These are phyloP conservation scores for Chalciporus piperatus DNA, from an alignment of 768 basidiomycete genomes.

Conservation along the genomic window DNA sequence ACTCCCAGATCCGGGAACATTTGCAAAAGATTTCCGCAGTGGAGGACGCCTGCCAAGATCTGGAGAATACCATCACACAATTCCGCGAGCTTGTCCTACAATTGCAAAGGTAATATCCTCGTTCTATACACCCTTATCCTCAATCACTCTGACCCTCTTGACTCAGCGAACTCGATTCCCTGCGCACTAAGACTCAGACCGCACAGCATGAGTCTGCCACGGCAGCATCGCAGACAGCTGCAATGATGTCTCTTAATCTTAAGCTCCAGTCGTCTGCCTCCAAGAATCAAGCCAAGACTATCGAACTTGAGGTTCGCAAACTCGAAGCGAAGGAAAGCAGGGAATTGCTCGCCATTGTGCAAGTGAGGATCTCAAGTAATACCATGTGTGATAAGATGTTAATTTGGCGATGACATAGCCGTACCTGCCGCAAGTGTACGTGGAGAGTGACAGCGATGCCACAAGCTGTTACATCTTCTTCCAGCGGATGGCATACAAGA, in stretches of 20 bases:
- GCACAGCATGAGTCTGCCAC: slow-evolving; percentile 81
- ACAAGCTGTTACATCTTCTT: slow-evolving; percentile 92
- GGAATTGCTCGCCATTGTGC: slow-evolving; percentile 79
- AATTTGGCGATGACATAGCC: slow-evolving; percentile 45
- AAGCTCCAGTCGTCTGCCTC: slow-evolving; percentile 89
- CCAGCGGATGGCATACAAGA: slow-evolving; percentile 81
- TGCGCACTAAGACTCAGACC: slow-evolving; percentile 82
- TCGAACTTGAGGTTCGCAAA: slow-evolving; percentile 85
- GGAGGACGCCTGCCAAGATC: slow-evolving; percentile 80
- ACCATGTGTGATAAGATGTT: background rate
- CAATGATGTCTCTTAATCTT: slow-evolving; percentile 91
- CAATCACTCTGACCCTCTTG: slow-evolving; percentile 7
- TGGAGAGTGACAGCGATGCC: slow-evolving; percentile 86
- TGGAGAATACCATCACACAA: slow-evolving; percentile 83
- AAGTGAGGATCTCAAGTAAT: slow-evolving; percentile 44
- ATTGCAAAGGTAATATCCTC: slow-evolving; percentile 63
- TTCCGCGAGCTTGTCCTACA: slow-evolving; percentile 90
- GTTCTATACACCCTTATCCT: background rate
- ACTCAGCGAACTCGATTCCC: slow-evolving; percentile 77
- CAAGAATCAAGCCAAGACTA: slow-evolving; percentile 85
- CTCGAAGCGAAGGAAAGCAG: slow-evolving; percentile 81
- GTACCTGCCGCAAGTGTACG: slow-evolving; percentile 87
- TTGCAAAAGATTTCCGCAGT: slow-evolving; percentile 59
- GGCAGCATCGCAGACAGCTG: slow-evolving; percentile 84
- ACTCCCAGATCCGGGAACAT: slow-evolving; percentile 67